A percentile compares a stretch with the other conserved stretches of the same genome.
These are phyloP conservation scores for Apodospora peruviana DNA, from an alignment of 495 filamentous ascomycete genomes.

Conservation along the genomic window DNA sequence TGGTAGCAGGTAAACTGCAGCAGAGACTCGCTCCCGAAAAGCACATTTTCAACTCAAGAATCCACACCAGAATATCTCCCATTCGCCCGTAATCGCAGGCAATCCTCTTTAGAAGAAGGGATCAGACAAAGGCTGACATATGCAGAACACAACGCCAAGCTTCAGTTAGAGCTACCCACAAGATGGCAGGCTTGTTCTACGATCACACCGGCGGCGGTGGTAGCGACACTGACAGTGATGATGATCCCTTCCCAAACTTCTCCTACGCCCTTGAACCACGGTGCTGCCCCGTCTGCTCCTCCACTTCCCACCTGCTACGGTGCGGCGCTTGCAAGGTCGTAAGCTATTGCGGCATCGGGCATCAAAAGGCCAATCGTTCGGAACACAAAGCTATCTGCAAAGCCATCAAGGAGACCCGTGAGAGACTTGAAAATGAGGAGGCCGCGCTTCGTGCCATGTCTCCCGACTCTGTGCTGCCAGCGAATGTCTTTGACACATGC, in stretches of 20 bases:
- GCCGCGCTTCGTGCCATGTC: conserved; percentile 22
- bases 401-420: conserved; percentile 23
- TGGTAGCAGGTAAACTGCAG: no score
- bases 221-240: no score
- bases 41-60: no score
- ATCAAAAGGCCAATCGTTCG: conserved; percentile 34
- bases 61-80: no score
- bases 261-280: neutral
- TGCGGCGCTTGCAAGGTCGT: conserved; percentile 41
- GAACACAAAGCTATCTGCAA: conserved; percentile 41
- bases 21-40: no score
- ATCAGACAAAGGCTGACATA: no score
- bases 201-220: no score
- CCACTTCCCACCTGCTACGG: neutral
- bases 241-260: neutral
- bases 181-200: no score
- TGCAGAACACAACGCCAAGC: no score
- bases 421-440: conserved; percentile 27
- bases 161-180: no score
- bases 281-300: neutral
- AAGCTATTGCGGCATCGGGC: conserved; percentile 41
- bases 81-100: no score
- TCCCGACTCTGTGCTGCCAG: neutral
- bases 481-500: neutral
- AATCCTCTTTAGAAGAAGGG: no score